phyloP scores from a whole-genome alignment of 2,329 filamentous ascomycete species.

The Pestalotiopsis sp. region DNA sequence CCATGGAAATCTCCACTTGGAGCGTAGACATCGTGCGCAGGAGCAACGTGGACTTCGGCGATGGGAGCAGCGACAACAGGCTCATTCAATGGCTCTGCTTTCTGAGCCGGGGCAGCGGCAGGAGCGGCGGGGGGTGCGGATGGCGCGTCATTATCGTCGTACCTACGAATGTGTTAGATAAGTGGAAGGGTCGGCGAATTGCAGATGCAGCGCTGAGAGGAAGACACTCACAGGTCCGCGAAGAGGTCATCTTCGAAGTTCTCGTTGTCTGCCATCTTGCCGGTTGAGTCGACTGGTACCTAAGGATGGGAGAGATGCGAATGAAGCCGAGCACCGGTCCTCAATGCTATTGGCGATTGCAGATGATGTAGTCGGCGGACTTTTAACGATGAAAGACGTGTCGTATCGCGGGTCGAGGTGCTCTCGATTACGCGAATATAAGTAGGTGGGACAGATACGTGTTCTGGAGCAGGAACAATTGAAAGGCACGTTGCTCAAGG shows the following conservation, averaged over 20 bases:
- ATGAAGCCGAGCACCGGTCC: background rate
- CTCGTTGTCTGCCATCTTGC: constrained; percentile 75
- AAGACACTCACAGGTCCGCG: constrained; percentile 78
- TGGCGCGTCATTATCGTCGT: constrained; percentile 66
- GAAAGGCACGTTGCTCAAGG: background rate
- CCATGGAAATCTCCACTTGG: constrained; percentile 27
- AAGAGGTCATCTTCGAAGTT: constrained; percentile 94
- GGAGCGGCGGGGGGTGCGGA: constrained; percentile 35
- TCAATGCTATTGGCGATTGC: background rate
- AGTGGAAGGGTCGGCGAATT: background rate
- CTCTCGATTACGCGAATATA: background rate
- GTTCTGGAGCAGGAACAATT: background rate
- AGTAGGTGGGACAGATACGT: background rate
- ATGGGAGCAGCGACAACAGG: constrained; percentile 27
- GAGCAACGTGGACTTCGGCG: constrained; percentile 1
- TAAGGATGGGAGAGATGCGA: background rate
- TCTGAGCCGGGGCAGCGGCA: background rate
- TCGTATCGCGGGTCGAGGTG: background rate
- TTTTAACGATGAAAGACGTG: background rate
- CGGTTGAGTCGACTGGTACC: constrained; percentile 8
- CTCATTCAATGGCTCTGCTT: constrained; percentile 15
- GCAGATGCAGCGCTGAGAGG: background rate
- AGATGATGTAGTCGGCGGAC: background rate
- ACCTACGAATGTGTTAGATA: constrained; percentile 43
- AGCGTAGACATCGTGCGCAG: constrained; percentile 6